A percentile compares a stretch with the other conserved stretches of the same genome.
These are phyloP conservation scores for Austropuccinia psidii DNA, from an alignment of 1,284 basidiomycete species.

Conservation along the genomic window DNA sequence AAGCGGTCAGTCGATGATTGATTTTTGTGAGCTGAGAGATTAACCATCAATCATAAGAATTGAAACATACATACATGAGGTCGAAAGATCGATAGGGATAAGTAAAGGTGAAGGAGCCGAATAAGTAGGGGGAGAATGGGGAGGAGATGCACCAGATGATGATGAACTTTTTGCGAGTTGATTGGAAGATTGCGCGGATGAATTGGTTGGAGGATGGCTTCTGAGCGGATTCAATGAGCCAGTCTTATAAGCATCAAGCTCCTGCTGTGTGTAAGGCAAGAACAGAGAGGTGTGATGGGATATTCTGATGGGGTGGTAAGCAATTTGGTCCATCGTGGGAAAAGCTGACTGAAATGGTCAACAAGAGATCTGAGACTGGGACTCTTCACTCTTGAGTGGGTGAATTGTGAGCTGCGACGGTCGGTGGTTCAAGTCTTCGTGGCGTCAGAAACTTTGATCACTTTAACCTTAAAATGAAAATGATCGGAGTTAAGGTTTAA, in stretches of 20 bases:
- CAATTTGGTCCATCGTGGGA: constrained; percentile 33
- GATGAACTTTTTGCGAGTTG: neutral
- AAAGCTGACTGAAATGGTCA: too few relatives aligned
- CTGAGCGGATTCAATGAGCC: constrained; percentile 20
- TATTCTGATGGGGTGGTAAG: constrained; percentile 27
- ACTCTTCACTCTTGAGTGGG: too few relatives aligned
- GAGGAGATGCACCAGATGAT: neutral
- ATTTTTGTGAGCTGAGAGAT: neutral
- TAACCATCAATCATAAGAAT: neutral
- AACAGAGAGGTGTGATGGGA: constrained; percentile 20
- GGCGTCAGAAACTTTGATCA: too few relatives aligned
- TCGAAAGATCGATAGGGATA: neutral
- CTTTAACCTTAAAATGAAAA: too few relatives aligned
- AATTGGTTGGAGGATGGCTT: neutral
- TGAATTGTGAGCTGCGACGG: too few relatives aligned
- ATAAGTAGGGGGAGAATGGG: neutral
- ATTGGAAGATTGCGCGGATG: neutral
- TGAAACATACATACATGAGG: neutral
- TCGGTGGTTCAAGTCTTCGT: too few relatives aligned
- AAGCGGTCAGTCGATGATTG: neutral
- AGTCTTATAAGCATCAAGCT: constrained; percentile 10
- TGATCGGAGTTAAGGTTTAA: too few relatives aligned
- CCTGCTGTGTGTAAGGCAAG: constrained; percentile 12
- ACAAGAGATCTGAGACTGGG: too few relatives aligned
- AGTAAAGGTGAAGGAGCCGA: constrained; percentile 7